Base-by-base conservation (phyloP, 257 asterid species). In the Primulina huaijiensis region DNA sequence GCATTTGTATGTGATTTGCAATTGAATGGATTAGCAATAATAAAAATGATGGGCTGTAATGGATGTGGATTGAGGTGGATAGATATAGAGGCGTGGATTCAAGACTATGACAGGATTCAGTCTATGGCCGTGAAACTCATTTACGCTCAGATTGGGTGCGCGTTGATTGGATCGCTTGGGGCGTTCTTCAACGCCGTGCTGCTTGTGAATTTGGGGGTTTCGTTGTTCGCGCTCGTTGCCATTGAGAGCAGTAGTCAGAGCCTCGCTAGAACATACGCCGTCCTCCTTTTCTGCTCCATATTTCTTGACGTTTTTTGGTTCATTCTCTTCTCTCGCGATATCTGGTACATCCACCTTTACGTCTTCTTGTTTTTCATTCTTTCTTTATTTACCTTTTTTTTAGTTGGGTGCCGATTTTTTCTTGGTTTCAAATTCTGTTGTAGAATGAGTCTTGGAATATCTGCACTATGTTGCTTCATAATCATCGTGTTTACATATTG, bases 161-260 rank as follows among this genome's bases (percentile, higher is more conserved):
- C 98, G 21, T 76, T 92, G 83, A 79, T 90, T 80, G 98, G 98
- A 80, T 92, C 98, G 9, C 88, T 92, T 16, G 98, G 96, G 21
- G 92, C 97, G 16, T 79, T 90, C 66, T 92, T 81, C 85, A 92
- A 77, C 73, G 97, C 92, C 2, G 90, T 90, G 4, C 77, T 85
- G 83, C 82, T 92, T 67, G 83, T 82, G 34, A 77, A 87, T 87
- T 81, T 90, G 82, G 95, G 80, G 62, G 76, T 89, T 75, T 85
- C 92, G 0, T 74, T 92, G 77, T 92, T 92, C 73, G 98, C 98
- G 7, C 85, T 92, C 67, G 92, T 92, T 63, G 97, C 98, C 71
- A 86, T 92, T 23, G 97, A 88, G 82, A 92, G 97, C 84, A 85
- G 92, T 89, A 90, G 90, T 75, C 93, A 92, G 84, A 87, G 81